phyloP scores from a whole-genome alignment of 306 rosid genomes.

The Lathyrus aphaca region DNA sequence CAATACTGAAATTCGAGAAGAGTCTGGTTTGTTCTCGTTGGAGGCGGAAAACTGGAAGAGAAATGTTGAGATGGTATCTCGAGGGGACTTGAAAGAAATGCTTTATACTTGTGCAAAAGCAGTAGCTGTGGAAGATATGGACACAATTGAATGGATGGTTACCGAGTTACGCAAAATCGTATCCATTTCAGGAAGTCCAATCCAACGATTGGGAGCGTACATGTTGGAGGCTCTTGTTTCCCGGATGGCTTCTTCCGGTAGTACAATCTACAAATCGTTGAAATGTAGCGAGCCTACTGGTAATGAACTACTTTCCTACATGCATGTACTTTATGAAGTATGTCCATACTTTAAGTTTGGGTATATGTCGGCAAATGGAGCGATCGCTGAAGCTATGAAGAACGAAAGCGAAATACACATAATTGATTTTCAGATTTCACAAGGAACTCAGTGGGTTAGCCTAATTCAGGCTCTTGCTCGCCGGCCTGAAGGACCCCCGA shows the following conservation, averaged over 20 bases:
- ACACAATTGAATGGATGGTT: constrained; percentile 68
- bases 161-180: constrained; percentile 75
- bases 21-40: constrained; percentile 34
- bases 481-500: constrained; percentile 88
- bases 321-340: constrained; percentile 82
- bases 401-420: constrained; percentile 75
- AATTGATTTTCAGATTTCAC: constrained; percentile 86
- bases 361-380: constrained; percentile 93
- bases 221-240: constrained; percentile 87
- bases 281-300: constrained; percentile 86
- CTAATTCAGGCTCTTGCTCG: constrained; percentile 83
- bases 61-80: constrained; percentile 52
- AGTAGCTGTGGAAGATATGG: constrained; percentile 58
- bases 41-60: constrained; percentile 63
- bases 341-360: constrained; percentile 96
- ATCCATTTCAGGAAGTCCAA: constrained; percentile 80
- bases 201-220: constrained; percentile 91
- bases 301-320: constrained; percentile 85
- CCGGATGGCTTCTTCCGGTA: constrained; percentile 78
- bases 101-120: constrained; percentile 84
- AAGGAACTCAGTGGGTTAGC: constrained; percentile 87
- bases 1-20: constrained; percentile 38
- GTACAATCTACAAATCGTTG: constrained; percentile 75
- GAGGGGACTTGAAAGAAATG: constrained; percentile 77
- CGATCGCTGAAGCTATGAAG: constrained; percentile 91